Evolutionary conservation across 352 stramenopile genomes (phyloP).

Genomic region (Phytophthora colocasiae): DNA sequence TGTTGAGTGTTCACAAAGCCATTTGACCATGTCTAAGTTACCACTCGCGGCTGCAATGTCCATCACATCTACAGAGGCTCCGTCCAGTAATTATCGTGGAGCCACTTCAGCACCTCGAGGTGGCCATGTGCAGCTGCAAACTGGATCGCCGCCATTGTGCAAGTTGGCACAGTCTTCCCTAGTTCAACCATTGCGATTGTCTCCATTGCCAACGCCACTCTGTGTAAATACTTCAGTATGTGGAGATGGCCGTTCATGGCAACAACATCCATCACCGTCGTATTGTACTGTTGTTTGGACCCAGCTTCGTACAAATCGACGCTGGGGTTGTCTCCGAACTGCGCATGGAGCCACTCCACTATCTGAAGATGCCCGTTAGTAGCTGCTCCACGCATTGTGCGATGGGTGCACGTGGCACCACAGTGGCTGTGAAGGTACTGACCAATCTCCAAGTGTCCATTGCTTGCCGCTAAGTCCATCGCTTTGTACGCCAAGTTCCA

Average conservation of each 20-base stretch:
- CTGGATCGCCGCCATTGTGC: constrained; percentile 25
- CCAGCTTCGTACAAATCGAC: constrained; percentile 24
- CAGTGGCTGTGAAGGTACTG: constrained; percentile 34
- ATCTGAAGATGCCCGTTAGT: constrained; percentile 28
- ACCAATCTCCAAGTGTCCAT: constrained; percentile 30
- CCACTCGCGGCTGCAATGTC: constrained; percentile 31
- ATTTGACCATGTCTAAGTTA: constrained; percentile 39
- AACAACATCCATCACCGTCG: constrained; percentile 36
- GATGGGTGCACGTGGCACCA: constrained; percentile 15
- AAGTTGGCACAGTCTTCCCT: constrained; percentile 18
- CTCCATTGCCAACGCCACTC: constrained; percentile 19
- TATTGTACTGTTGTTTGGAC: constrained; percentile 29
- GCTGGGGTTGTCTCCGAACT: constrained; percentile 13
- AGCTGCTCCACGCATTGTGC: constrained; percentile 31
- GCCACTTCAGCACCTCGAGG: constrained; percentile 40
- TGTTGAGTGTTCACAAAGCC: constrained; percentile 22
- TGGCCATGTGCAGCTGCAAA: constrained; percentile 24
- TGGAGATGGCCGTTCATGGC: constrained; percentile 41
- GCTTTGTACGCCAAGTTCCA: constrained; percentile 30
- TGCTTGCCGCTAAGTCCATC: constrained; percentile 27
- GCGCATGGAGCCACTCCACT: constrained; percentile 30
- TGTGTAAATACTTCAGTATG: constrained; percentile 38
- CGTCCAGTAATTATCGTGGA: constrained; percentile 29
- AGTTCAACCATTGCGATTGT: background rate
- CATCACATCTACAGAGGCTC: constrained; percentile 27